Base-by-base conservation (phyloP, 495 filamentous ascomycete species). In the Neurospora cerealis region DNA sequence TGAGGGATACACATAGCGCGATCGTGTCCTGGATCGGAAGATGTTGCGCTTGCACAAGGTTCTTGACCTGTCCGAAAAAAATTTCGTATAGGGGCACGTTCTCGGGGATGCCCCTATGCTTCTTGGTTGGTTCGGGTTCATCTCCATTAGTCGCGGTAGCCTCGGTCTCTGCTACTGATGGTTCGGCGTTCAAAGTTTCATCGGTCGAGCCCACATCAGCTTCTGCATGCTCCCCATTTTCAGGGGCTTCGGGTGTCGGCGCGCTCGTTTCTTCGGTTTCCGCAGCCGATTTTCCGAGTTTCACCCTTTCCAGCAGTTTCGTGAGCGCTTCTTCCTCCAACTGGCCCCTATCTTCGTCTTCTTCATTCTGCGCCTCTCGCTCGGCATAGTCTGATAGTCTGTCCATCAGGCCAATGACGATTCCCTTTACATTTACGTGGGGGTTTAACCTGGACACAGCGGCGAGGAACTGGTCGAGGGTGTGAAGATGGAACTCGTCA, bases 321-420 rank as follows among this genome's bases (percentile, higher is more conserved):
- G 87, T 81, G 21, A 95, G 88, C 0, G 96, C 94, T 74, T 98
- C 92, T 80, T 96, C 91, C 80, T 99, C 96, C 54, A 87, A 86
- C 80, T 92, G 90, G 70, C 89, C 86, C 73, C 89, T 86, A 72
- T 93, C 89, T 75, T 96, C 93, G 11, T 85, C 80, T 5, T 89
- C 85, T 44, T 92, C 89, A 15, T 88, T 86, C 71, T 96, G 93
- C 19, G 93, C 88, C 81, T 98, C 95, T 71, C 94, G 88, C 74
- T 93, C 91, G 32, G 96, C 94, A 80, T 97, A 99, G 36, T 93
- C 90, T 13, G 95, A 97, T 34, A 99, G 84, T 38, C 96, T 90
- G 79, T 99, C 94, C 96, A 99, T 99, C 73, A 99, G 84, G 46
- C 94, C 96, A 80, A 98, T 98, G 32, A 99, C 95, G 40, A 99